phyloP scores from a whole-genome alignment of 1,284 basidiomycete species.

The Rhodofomes roseus region DNA sequence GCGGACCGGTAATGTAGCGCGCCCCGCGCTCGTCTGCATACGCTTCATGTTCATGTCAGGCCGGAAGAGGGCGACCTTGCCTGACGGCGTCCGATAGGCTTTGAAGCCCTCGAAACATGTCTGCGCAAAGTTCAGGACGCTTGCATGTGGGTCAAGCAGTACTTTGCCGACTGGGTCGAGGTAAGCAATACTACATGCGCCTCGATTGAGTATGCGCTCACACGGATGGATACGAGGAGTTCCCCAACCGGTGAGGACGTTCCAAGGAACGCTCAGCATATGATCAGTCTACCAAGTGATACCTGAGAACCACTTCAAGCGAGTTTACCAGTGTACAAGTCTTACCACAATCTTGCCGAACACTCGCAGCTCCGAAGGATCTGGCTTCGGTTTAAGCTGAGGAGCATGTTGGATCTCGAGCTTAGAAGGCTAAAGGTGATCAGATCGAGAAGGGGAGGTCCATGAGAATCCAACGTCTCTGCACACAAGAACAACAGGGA shows the following conservation, averaged over 20 bases:
- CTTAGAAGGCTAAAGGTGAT: slow-evolving; percentile 36
- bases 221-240: slow-evolving; percentile 83
- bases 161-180: slow-evolving; percentile 34
- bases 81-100: slow-evolving; percentile 82
- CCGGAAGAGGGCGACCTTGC: slow-evolving; percentile 85
- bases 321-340: neutral
- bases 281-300: slow-evolving; percentile 73
- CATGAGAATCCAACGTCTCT: too few species aligned
- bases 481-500: too few species aligned
- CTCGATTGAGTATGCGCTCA: slow-evolving; percentile 31
- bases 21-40: slow-evolving; percentile 76
- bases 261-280: slow-evolving; percentile 89
- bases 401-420: slow-evolving; percentile 47
- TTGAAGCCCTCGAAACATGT: slow-evolving; percentile 95
- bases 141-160: slow-evolving; percentile 76
- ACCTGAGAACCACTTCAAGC: neutral
- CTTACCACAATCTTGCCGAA: slow-evolving; percentile 73
- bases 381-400: slow-evolving; percentile 48
- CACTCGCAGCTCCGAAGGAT: slow-evolving; percentile 45
- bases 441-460: too few species aligned
- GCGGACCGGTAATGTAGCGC: slow-evolving; percentile 76
- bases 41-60: slow-evolving; percentile 99
- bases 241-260: slow-evolving; percentile 74
- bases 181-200: neutral
- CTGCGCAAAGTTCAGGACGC: slow-evolving; percentile 93